Conservation (phyloP, 2,329 filamentous ascomycete genomes). For the Dactylellina cionopaga region DNA sequence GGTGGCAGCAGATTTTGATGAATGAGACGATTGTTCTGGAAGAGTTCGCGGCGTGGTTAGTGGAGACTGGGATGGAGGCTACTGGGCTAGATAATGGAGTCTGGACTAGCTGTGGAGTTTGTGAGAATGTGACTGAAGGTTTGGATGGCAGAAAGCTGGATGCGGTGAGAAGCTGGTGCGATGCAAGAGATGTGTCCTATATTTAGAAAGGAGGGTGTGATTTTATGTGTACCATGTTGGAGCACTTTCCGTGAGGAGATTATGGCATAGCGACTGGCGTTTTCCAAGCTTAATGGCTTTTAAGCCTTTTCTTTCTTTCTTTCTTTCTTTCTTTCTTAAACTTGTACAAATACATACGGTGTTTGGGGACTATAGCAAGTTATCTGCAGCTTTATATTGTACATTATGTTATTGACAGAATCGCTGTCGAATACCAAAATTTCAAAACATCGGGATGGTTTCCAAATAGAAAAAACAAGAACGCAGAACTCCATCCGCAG, state of each 20-base stretch:
- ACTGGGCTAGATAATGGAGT: conserved; percentile 3
- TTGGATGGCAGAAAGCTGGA: conserved; percentile 61
- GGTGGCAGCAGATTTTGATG: conserved; percentile 49
- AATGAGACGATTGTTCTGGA: conserved; percentile 40
- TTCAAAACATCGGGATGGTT: not conserved
- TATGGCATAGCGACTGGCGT: conserved; percentile 23
- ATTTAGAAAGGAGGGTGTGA: conserved; percentile 57
- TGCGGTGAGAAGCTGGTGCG: conserved; percentile 62
- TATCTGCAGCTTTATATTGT: too few species aligned
- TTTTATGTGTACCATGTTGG: not conserved
- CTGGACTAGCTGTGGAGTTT: conserved; percentile 29
- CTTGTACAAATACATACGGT: not conserved
- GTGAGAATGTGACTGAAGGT: conserved; percentile 55
- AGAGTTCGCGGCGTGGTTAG: conserved; percentile 37
- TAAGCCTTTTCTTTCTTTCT: too few species aligned
- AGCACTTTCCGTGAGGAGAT: not conserved
- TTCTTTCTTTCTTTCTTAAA: too few species aligned
- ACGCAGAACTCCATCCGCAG: conserved; percentile 22
- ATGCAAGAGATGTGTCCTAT: conserved; percentile 61
- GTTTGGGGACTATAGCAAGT: too few species aligned
- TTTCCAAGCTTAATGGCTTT: too few species aligned
- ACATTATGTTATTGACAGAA: too few species aligned
- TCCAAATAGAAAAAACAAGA: not conserved
- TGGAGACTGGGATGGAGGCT: conserved; percentile 4
- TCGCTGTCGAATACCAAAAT: not conserved